These are phyloP conservation scores for Sindora glabra DNA, from an alignment of 306 rosid genomes.

Conservation along the genomic window DNA sequence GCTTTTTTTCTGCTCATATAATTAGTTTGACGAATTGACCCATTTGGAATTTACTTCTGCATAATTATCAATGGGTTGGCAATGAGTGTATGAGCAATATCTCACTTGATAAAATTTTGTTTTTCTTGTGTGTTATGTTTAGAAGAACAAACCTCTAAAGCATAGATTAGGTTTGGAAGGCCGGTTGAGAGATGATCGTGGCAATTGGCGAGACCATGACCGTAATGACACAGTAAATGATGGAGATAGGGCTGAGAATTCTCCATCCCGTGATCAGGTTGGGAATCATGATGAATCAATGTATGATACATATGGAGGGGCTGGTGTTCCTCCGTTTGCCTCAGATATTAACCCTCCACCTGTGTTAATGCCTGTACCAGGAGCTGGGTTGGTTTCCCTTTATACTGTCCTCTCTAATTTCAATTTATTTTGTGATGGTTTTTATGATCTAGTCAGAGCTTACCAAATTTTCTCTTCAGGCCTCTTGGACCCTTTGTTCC, in stretches of 20 bases:
- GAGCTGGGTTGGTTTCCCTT: constrained; percentile 79
- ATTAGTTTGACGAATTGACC: too few relatives aligned
- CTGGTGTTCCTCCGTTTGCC: constrained; percentile 53
- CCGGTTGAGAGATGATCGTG: constrained; percentile 88
- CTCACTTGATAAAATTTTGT: too few relatives aligned
- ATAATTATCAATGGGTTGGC: too few relatives aligned
- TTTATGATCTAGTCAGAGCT: constrained; percentile 8
- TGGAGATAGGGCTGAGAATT: constrained; percentile 61
- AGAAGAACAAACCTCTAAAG: constrained; percentile 75
- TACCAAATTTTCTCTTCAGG: constrained; percentile 36
- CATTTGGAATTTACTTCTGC: too few relatives aligned
- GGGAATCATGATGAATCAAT: constrained; percentile 80
- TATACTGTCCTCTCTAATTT: too few relatives aligned
- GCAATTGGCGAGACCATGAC: constrained; percentile 71
- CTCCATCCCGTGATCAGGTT: constrained; percentile 62
- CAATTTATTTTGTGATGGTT: too few relatives aligned
- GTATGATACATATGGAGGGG: constrained; percentile 79
- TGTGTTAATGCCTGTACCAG: constrained; percentile 97
- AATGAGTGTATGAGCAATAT: too few relatives aligned
- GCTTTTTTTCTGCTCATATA: too few relatives aligned
- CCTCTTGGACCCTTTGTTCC: constrained; percentile 99
- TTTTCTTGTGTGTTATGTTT: too few relatives aligned
- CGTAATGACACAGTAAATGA: constrained; percentile 47
- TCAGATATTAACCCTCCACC: too few relatives aligned
- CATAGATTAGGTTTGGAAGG: constrained; percentile 62